Base-by-base conservation (phyloP, 2,329 filamentous ascomycete genomes). In the Ophiostoma populinum region DNA sequence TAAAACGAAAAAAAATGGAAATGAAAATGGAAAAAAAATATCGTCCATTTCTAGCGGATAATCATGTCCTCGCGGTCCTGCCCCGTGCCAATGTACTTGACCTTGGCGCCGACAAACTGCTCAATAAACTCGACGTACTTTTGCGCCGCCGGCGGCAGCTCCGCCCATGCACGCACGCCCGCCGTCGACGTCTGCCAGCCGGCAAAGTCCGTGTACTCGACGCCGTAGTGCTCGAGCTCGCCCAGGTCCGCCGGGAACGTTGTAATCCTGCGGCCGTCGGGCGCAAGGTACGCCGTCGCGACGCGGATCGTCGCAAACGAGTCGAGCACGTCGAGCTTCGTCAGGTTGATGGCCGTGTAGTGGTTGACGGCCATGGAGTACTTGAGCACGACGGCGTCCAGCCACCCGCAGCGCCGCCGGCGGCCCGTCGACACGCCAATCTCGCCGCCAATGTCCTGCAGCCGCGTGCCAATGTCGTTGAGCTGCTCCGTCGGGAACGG, bases 241-340 rank as follows among this genome's bases (percentile, higher is more conserved):
- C 28, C 32, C 12, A 72, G 61, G 47, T 78, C 68, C 7, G 75
- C 72, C 5, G 67, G 79, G 63, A 79, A 82, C 10, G 64, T 70
- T 13, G 67, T 60, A 9, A 78, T 53, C 37, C 58, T 56, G 47
- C 66, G 49, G 28, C 56, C 56, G 1, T 55, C 58, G 26, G 56
- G 50, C 35, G 61, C 52, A 46, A 63, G 64, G 58, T 92, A 92
- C 2, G 70, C 73, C 11, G 78, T 69, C 13, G 78, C 79, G 34
- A 81, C 63, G 38, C 85, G 80, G 55, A 92, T 67, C 48, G 72
- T 75, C 8, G 69, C 62, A 51, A 92, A 83, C 21, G 69, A 69
- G 51, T 85, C 79, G 12, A 85, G 63, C 24, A 83, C 65, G 46
- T 81, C 75, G 16, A 80, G 54, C 72, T 70, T 73, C 11, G 66